A percentile compares a stretch with the other conserved stretches of the same genome.
Conservation (phyloP, 2,329 filamentous ascomycete genomes). For the Samsoniella hepiali region DNA sequence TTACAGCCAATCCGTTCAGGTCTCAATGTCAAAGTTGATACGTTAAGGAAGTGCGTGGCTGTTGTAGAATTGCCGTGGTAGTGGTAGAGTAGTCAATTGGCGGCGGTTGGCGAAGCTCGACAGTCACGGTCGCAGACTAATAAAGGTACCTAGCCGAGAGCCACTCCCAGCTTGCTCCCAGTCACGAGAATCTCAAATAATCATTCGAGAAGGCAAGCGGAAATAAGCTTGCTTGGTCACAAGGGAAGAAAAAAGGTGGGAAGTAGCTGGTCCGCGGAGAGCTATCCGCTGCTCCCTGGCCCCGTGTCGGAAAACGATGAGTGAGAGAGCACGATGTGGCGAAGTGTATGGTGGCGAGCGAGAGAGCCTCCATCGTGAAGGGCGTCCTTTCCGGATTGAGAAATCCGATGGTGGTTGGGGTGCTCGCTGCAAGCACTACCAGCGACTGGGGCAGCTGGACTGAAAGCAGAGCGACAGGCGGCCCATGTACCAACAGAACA, state of each 20-base stretch:
- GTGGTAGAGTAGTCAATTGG: neutral
- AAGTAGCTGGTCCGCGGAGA: neutral
- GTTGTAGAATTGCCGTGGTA: neutral
- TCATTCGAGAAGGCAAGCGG: neutral
- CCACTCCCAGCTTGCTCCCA: neutral
- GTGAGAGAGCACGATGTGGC: neutral
- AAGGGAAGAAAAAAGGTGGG: neutral
- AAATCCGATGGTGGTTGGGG: constrained; percentile 21
- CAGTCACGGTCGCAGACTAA: neutral
- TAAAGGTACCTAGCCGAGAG: too few relatives aligned
- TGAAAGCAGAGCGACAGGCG: neutral
- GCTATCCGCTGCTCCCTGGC: neutral
- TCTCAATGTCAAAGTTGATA: neutral
- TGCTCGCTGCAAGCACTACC: constrained; percentile 1
- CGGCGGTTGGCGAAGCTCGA: neutral
- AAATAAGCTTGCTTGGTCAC: neutral
- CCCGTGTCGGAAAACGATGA: constrained; percentile 2
- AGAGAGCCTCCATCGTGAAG: constrained; percentile 20
- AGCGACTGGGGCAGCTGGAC: neutral
- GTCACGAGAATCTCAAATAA: neutral
- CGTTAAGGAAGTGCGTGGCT: neutral
- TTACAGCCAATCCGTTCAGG: too few relatives aligned
- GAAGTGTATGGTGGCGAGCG: constrained; percentile 4
- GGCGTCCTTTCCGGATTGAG: constrained; percentile 21
- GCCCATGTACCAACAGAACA: neutral